Evolutionary conservation across 164 flowering plant species (phyloP), one percentile per base, ranked within the genome.

Genomic region (Warburgia ugandensis): DNA sequence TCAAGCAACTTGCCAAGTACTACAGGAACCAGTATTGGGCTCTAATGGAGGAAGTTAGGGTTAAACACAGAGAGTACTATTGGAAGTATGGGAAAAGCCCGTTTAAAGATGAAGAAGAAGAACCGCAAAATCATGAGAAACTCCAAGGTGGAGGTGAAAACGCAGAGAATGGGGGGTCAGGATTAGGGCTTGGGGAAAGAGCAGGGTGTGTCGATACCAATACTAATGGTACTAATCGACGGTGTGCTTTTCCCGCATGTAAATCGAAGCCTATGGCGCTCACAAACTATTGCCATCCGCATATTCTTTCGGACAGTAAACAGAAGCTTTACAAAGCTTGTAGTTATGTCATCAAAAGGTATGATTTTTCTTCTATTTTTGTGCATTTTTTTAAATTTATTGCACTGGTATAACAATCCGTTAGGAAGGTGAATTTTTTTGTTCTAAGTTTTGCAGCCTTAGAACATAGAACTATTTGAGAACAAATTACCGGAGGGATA

Each of bases 321-420:
- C 97, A 88, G 79, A 71, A 71, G 71, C 82, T 88, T 2, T 88
- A 88, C 66, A 85, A 73, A 69, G 49, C 80, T 28, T 88, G 97
- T 65, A 54, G 8, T 9, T 74, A 67, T 56, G 71, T 75, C 44
- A 66, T 74, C 63, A 85, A 82, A 61, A 81, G 86, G 94, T 81
- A 47, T 38, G 39, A 9, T 20, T 44, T 56, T 49, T 29, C 8
- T 22, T 5, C 42, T 12, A 8, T 43, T 14, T 22, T 21, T 44
- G 17, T 13, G 3, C 33, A 7, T 5, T 29, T 23, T 14, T 45
- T 12, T 13, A 3, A 7, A 11, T 13, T 10, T 13, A 11, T 37
- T 14, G 1, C 3, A 2, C 4, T 7, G 39, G 4, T 36, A 17
- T 11, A 36, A 36, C 8, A 8, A 7, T 3, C 39, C n/a, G n/a